Base-by-base conservation (phyloP, 2,329 filamentous ascomycete species). In the Penicillium sp. region DNA sequence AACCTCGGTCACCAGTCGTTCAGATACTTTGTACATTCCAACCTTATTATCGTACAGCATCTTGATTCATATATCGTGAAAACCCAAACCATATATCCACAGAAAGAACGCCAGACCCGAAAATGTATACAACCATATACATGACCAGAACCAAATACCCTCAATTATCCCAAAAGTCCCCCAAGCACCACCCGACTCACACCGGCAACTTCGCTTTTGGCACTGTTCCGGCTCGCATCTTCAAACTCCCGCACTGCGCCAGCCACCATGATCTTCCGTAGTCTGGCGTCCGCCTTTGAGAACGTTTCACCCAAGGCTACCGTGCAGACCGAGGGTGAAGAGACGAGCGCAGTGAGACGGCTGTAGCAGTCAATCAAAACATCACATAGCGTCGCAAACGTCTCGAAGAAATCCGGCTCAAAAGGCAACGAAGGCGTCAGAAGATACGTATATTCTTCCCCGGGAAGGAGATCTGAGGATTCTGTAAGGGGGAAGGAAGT, bases 341-440 rank as follows among this genome's bases (percentile, higher is more conserved):
- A 82, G 21, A 97, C 79, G 55, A 99, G 79, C 41, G 80, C 81
- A 65, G 95, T 78, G 27, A 99, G 84, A 50, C 87, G 85, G 34
- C 86, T 86, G 75, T 99, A 99, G 67, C 87, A 90, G 72, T 97
- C 94, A 65, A 97, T 95, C 57, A 99, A 78, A 3, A 96, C 90
- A 69, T 99, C 94, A 76, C 94, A 97, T 6, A 99, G 81, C 11
- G 94, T 97, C 13, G 92, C 88, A 76, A 97, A 97, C 0, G 92
- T 97, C 76, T 95, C 92, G 72, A 93, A 94, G 67, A 96, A 99
- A 74, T 99, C 94, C 0, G 94, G 94, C 60, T 97, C 92, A 68
- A 99, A 99, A 0, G 94, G 94, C 45, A 99, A 77, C 14, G 87
- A 88, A 0, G 94, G 94, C n/a, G 93, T 97, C 18, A 97, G 81